Evolutionary conservation across 2,329 filamentous ascomycete species (phyloP).

Genomic region (Trichocomaceae sp.): DNA sequence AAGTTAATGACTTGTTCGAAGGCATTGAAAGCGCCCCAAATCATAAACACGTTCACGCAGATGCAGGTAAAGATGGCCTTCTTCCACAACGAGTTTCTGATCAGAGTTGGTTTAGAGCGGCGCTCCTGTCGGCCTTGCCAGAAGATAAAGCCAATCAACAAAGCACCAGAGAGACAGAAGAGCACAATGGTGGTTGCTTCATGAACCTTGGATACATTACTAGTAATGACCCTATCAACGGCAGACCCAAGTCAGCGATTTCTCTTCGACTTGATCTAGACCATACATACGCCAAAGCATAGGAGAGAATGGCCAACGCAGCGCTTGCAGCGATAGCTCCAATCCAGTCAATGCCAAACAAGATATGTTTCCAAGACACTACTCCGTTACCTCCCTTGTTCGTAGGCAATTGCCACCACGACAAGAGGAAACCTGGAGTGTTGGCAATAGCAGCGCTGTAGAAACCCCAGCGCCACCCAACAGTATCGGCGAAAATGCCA

Average conservation of each 20-base stretch:
- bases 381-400: neutral
- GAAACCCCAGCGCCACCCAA: slow-evolving; percentile 45
- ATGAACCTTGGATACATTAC: no score
- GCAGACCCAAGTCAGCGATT: no score
- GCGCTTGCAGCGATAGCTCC: slow-evolving; percentile 39
- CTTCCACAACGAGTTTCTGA: slow-evolving; percentile 28
- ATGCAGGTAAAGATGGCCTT: slow-evolving; percentile 25
- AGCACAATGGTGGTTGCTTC: no score
- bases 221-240: no score
- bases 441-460: slow-evolving; percentile 12
- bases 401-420: neutral
- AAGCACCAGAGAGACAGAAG: no score
- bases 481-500: slow-evolving; percentile 41
- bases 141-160: no score
- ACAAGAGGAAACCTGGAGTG: neutral
- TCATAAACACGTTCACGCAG: slow-evolving; percentile 27
- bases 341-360: slow-evolving; percentile 42
- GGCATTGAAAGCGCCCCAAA: slow-evolving; percentile 24
- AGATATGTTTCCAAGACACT: neutral
- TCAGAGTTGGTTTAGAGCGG: slow-evolving; percentile 20
- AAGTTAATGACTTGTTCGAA: slow-evolving; percentile 19
- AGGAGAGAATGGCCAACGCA: slow-evolving; percentile 43
- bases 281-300: slow-evolving; percentile 26
- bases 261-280: neutral
- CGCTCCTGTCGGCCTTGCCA: slow-evolving; percentile 16